These are phyloP conservation scores for Ganoderma leucocontextum DNA, from an alignment of 1,284 basidiomycete species.

Conservation along the genomic window DNA sequence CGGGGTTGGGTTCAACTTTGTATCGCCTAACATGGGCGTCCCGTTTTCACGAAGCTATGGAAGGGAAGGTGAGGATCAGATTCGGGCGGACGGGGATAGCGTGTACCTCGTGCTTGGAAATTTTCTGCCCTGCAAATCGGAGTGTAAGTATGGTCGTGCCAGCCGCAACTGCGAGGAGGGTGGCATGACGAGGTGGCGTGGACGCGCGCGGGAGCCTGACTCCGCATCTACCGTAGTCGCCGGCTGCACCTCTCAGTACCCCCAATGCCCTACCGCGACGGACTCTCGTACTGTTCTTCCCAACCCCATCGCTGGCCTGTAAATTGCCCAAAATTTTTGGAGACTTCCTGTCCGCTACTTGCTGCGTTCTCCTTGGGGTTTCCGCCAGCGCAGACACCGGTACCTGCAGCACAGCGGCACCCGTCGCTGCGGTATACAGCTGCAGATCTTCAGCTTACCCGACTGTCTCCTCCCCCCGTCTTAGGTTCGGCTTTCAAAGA, in stretches of 20 bases:
- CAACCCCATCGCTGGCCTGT: background rate
- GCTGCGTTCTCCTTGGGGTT: background rate
- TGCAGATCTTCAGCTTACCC: background rate
- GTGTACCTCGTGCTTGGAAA: conserved; percentile 9
- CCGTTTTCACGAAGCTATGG: background rate
- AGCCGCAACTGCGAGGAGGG: background rate
- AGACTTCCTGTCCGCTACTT: background rate
- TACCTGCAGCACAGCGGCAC: background rate
- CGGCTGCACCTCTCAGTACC: background rate
- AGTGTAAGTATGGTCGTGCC: background rate
- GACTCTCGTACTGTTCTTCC: background rate
- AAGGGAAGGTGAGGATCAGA: conserved; percentile 6
- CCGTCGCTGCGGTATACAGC: background rate
- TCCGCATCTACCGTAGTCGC: background rate
- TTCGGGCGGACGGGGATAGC: conserved; percentile 9
- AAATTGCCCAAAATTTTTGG: background rate
- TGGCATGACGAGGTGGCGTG: background rate
- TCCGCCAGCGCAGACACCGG: too few species aligned
- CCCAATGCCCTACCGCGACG: background rate
- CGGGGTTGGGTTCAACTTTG: background rate
- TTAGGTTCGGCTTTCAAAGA: background rate
- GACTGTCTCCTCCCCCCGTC: background rate
- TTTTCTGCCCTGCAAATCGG: background rate
- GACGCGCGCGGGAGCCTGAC: background rate
- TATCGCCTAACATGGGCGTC: conserved; percentile 3